Conservation (phyloP, 768 basidiomycete genomes). For the Phanerochaete sordida region DNA sequence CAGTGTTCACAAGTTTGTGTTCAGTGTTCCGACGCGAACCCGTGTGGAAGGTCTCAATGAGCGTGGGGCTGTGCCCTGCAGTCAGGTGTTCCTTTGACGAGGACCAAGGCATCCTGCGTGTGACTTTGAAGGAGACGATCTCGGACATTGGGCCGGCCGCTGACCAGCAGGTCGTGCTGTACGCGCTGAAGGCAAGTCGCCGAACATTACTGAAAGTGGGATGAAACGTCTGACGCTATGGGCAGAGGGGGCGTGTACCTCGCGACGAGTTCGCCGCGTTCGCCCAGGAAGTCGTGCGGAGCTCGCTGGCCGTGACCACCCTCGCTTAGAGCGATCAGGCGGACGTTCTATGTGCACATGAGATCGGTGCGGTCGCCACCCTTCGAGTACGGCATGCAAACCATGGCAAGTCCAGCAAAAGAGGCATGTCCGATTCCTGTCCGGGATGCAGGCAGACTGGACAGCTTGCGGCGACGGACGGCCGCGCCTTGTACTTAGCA, state of each 20-base stretch:
- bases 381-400: no score
- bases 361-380: no score
- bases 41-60: conserved; percentile 68
- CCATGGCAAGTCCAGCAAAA: no score
- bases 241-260: conserved; percentile 23
- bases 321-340: no score
- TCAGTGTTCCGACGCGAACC: conserved; percentile 71
- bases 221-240: neutral
- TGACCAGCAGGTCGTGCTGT: conserved; percentile 48
- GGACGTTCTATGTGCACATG: neutral
- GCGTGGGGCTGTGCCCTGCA: conserved; percentile 49
- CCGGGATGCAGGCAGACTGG: no score
- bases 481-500: no score
- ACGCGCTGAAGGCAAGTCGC: conserved; percentile 56
- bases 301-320: neutral
- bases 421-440: neutral
- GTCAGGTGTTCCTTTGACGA: conserved; percentile 58
- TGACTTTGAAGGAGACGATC: conserved; percentile 49
- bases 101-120: conserved; percentile 50
- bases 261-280: conserved; percentile 23
- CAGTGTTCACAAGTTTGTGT: conserved; percentile 3
- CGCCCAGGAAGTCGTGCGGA: conserved; percentile 14
- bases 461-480: no score
- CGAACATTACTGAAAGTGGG: neutral
- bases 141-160: conserved; percentile 22